Percentiles rank a stretch among this genome's conserved stretches.
Conservation (phyloP, 805 yeast species). For the Teunomyces atbi region DNA sequence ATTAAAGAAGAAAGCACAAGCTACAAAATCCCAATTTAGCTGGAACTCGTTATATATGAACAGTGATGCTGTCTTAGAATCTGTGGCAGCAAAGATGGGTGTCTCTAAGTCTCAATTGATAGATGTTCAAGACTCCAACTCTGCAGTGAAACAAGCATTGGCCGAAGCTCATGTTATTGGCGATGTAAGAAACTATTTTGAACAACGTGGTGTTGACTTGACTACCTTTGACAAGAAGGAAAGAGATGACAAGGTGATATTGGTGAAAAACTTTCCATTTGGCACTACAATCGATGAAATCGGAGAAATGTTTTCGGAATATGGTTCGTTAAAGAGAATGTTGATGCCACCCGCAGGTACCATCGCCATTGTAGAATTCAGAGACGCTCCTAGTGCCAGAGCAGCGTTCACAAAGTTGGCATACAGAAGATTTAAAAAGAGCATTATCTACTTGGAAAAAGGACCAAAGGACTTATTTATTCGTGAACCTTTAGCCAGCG, state of each 20-base stretch:
- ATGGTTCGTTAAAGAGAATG: constrained; percentile 76
- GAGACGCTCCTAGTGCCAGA: constrained; percentile 80
- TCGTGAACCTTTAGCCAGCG: constrained; percentile 46
- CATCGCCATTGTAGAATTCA: constrained; percentile 87
- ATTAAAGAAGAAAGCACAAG: constrained; percentile 77
- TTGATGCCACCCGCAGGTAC: constrained; percentile 97
- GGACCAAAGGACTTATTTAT: constrained; percentile 85
- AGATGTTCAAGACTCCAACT: constrained; percentile 80
- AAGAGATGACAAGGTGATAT: constrained; percentile 74
- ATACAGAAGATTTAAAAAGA: constrained; percentile 81
- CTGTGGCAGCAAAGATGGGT: constrained; percentile 84
- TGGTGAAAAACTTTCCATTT: constrained; percentile 87
- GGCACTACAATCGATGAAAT: constrained; percentile 82
- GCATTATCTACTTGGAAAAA: constrained; percentile 86
- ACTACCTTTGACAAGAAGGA: constrained; percentile 63
- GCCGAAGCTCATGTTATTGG: constrained; percentile 97
- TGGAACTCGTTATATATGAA: constrained; percentile 95
- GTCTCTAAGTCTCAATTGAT: constrained; percentile 77
- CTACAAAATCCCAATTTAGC: constrained; percentile 81
- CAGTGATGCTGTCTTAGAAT: constrained; percentile 86
- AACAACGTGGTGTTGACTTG: constrained; percentile 80
- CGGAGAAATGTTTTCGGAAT: constrained; percentile 74
- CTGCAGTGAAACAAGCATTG: constrained; percentile 94
- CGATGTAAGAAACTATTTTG: constrained; percentile 85
- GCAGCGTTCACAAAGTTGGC: constrained; percentile 86